Evolutionary conservation across 768 basidiomycete species (phyloP).

Genomic region (Tulasnella sp.): DNA sequence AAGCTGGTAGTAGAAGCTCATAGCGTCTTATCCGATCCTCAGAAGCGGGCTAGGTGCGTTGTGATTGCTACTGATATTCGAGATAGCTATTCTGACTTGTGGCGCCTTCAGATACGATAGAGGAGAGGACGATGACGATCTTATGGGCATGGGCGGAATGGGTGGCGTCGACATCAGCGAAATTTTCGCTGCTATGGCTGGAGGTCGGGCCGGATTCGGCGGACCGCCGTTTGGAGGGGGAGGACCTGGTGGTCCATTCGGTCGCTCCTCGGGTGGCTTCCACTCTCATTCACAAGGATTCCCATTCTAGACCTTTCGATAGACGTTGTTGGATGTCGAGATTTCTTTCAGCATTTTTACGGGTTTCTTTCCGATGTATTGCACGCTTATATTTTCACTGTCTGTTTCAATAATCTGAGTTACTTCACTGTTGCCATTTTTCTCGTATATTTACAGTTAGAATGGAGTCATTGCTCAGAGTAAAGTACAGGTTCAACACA

Average conservation of each 20-base stretch:
- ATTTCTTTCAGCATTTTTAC: too few species aligned
- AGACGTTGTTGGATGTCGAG: too few species aligned
- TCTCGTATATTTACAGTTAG: too few species aligned
- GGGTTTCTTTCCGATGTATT: too few species aligned
- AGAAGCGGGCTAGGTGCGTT: slow-evolving; percentile 44
- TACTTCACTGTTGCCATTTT: too few species aligned
- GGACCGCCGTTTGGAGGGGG: slow-evolving; percentile 9
- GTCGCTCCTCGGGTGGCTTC: slow-evolving; percentile 6
- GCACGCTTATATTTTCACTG: too few species aligned
- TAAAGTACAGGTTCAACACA: too few species aligned
- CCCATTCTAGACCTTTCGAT: slow-evolving; percentile 2
- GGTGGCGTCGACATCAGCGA: slow-evolving; percentile 14
- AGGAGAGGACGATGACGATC: slow-evolving; percentile 71
- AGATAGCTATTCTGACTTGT: slow-evolving; percentile 1
- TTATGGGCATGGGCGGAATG: slow-evolving; percentile 17
- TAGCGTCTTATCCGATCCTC: slow-evolving; percentile 66
- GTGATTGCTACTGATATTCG: not conserved
- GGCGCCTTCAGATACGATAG: slow-evolving; percentile 42
- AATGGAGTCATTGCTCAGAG: too few species aligned
- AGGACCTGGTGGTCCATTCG: not conserved
- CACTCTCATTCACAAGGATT: too few species aligned
- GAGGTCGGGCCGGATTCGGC: slow-evolving; percentile 12
- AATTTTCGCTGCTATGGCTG: slow-evolving; percentile 14
- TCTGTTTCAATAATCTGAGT: too few species aligned
- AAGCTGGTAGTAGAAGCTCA: slow-evolving; percentile 78